Evolutionary conservation across 2,329 filamentous ascomycete genomes (phyloP).

Genomic region (Penicillium hordei): DNA sequence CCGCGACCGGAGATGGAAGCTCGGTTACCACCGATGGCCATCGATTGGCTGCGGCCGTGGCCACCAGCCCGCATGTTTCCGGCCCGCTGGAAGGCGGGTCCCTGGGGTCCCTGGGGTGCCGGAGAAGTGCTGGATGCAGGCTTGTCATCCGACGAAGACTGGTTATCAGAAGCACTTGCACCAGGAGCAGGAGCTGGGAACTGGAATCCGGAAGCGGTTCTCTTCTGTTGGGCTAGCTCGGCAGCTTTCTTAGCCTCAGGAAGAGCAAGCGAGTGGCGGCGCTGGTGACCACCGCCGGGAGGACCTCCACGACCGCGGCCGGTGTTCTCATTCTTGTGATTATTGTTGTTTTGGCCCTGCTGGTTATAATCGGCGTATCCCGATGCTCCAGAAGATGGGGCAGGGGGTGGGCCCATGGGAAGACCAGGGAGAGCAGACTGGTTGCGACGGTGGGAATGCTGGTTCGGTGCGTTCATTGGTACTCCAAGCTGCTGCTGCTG

Average conservation of each 20-base stretch:
- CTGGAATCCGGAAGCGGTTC: conserved; percentile 90
- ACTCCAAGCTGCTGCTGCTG: conserved; percentile 71
- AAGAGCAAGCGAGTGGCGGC: conserved; percentile 89
- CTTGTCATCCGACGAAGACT: conserved; percentile 56
- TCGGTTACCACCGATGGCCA: conserved; percentile 62
- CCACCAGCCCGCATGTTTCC: conserved; percentile 84
- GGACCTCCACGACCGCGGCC: conserved; percentile 72
- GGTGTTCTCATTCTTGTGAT: conserved; percentile 71
- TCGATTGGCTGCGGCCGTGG: conserved; percentile 51
- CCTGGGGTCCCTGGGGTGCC: conserved; percentile 60
- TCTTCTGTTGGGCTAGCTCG: conserved; percentile 93
- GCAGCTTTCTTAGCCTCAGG: conserved; percentile 97
- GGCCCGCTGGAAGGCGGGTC: conserved; percentile 67
- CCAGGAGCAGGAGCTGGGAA: conserved; percentile 77
- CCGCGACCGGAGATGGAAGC: conserved; percentile 63
- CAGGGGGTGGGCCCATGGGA: conserved; percentile 85
- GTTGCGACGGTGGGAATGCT: conserved; percentile 92
- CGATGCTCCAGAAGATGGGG: conserved; percentile 83
- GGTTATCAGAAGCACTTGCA: conserved; percentile 51
- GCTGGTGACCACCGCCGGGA: conserved; percentile 74
- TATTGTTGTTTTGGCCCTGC: conserved; percentile 52
- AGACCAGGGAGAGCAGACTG: conserved; percentile 94
- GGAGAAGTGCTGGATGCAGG: conserved; percentile 43
- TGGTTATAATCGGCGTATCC: conserved; percentile 82
- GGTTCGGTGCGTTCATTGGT: conserved; percentile 71